Conservation (phyloP, 2,329 filamentous ascomycete species). For the Incumbomyces lentus region DNA sequence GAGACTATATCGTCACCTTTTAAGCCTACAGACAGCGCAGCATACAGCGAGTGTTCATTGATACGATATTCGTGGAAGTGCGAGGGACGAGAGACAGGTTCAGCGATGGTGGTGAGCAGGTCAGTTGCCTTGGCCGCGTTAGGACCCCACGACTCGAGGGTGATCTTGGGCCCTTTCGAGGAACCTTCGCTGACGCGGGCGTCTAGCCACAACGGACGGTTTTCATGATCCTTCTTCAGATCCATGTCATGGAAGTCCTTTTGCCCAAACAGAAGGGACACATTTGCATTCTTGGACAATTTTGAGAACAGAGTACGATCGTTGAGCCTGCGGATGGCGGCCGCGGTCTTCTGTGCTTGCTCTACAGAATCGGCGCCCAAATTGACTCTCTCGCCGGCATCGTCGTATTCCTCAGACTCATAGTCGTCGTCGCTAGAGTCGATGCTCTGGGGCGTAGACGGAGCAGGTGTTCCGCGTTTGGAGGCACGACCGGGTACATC, state of each 20-base stretch:
- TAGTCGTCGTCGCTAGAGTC: conserved; percentile 50
- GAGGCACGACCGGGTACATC: conserved; percentile 32
- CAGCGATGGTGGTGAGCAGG: conserved; percentile 90
- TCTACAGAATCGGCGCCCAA: conserved; percentile 31
- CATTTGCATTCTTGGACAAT: background rate
- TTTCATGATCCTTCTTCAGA: conserved; percentile 79
- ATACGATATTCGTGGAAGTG: conserved; percentile 91
- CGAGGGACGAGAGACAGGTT: conserved; percentile 79
- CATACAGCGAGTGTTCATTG: conserved; percentile 86
- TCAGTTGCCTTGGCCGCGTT: conserved; percentile 80
- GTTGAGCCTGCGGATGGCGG: conserved; percentile 33
- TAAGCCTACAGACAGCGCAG: conserved; percentile 88
- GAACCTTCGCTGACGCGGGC: conserved; percentile 34
- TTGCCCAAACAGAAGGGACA: conserved; percentile 40
- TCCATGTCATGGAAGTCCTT: conserved; percentile 73
- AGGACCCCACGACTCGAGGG: conserved; percentile 87
- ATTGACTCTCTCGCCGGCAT: conserved; percentile 35
- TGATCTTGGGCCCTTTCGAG: conserved; percentile 65
- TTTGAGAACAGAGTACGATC: conserved; percentile 3
- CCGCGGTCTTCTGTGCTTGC: conserved; percentile 41
- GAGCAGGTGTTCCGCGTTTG: conserved; percentile 39
- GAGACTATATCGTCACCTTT: conserved; percentile 82
- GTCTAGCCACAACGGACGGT: conserved; percentile 89
- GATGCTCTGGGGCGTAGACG: conserved; percentile 32
- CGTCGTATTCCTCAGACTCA: conserved; percentile 32